phyloP scores from a whole-genome alignment of 306 rosid genomes.

The cucumber (Cucumis sativus) region Cucumber_9930_V3 NC_026657.2:27010501-27011000 shows the following conservation, averaged over 20 bases:
- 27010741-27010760: conserved; percentile 54
- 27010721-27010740: conserved; percentile 43
- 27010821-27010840: conserved; percentile 63
- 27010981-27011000: conserved; percentile 28
- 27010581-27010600: conserved; percentile 54
- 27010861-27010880: conserved; percentile 58
- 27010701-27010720: conserved; percentile 69
- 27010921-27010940: conserved; percentile 70
- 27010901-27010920: conserved; percentile 74
- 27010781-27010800: conserved; percentile 51
- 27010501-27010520: too few species aligned
- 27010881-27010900: conserved; percentile 70
- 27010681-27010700: conserved; percentile 64
- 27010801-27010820: conserved; percentile 52
- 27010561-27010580: conserved; percentile 27
- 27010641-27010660: conserved; percentile 75
- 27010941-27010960: conserved; percentile 20
- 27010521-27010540: conserved; percentile 13
- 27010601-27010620: conserved; percentile 48
- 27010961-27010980: conserved; percentile 36
- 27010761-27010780: conserved; percentile 45
- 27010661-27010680: conserved; percentile 78
- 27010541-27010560: conserved; percentile 14
- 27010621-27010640: conserved; percentile 56
- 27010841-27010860: conserved; percentile 34